phyloP scores from a whole-genome alignment of 768 basidiomycete species.

The Kwoniella pini region DNA sequence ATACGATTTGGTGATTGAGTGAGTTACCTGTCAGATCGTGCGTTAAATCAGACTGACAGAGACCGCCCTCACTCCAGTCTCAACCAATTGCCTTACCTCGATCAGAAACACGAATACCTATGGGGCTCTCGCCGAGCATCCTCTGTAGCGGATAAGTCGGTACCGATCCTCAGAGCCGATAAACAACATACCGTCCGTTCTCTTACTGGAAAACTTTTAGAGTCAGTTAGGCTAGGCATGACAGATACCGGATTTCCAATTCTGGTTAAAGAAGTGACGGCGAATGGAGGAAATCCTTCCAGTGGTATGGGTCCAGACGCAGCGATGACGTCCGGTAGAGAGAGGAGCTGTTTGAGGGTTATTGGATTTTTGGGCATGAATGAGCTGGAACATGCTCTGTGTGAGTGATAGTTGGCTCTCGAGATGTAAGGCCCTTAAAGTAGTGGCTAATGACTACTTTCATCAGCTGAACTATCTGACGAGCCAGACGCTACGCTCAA shows the following conservation, averaged over 20 bases:
- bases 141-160: slow-evolving; percentile 70
- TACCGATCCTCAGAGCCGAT: slow-evolving; percentile 72
- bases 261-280: slow-evolving; percentile 58
- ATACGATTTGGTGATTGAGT: slow-evolving; percentile 94
- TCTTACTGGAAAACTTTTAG: slow-evolving; percentile 70
- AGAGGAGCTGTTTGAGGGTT: slow-evolving; percentile 61
- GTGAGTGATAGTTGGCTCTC: too few relatives aligned
- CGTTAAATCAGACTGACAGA: neutral
- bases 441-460: neutral
- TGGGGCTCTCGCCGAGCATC: slow-evolving; percentile 76
- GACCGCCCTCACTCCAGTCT: slow-evolving; percentile 57
- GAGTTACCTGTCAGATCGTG: slow-evolving; percentile 22
- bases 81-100: slow-evolving; percentile 85
- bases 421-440: too few relatives aligned
- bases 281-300: slow-evolving; percentile 3
- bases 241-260: slow-evolving; percentile 81
- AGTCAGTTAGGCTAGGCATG: slow-evolving; percentile 60
- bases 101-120: slow-evolving; percentile 82
- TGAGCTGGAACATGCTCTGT: slow-evolving; percentile 89
- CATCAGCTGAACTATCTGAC: slow-evolving; percentile 61
- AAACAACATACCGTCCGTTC: slow-evolving; percentile 72
- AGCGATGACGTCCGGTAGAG: slow-evolving; percentile 7
- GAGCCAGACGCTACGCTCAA: slow-evolving; percentile 67
- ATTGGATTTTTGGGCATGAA: slow-evolving; percentile 88
- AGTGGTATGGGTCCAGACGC: slow-evolving; percentile 9